Evolutionary conservation across 768 basidiomycete genomes (phyloP).

Genomic region (Paxillus ammoniavirescens): DNA sequence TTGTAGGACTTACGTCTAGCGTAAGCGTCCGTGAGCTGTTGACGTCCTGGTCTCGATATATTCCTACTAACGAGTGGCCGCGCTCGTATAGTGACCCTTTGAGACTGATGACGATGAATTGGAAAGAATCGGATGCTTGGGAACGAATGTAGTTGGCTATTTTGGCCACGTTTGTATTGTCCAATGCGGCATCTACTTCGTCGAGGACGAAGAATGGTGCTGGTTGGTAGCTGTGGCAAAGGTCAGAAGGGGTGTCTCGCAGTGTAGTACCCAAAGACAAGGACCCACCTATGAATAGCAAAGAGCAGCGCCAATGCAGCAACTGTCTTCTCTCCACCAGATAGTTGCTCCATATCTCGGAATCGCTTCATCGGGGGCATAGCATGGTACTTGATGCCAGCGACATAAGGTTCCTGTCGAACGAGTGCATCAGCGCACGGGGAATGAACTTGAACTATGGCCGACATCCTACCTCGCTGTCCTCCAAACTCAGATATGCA

Average conservation of each 20-base stretch:
- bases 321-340: slow-evolving; percentile 98
- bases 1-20: slow-evolving; percentile 63
- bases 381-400: slow-evolving; percentile 96
- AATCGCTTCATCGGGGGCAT: slow-evolving; percentile 99
- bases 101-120: slow-evolving; percentile 96
- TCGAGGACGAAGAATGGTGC: slow-evolving; percentile 99
- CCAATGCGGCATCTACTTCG: slow-evolving; percentile 95
- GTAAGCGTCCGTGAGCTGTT: slow-evolving; percentile 92
- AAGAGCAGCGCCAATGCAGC: slow-evolving; percentile 96
- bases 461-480: slow-evolving; percentile 75
- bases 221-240: slow-evolving; percentile 74
- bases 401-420: slow-evolving; percentile 73
- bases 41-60: slow-evolving; percentile 91
- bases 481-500: slow-evolving; percentile 94
- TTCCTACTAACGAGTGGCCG: slow-evolving; percentile 87
- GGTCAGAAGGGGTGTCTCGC: background rate
- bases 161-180: slow-evolving; percentile 98
- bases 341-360: slow-evolving; percentile 98
- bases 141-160: slow-evolving; percentile 89
- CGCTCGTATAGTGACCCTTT: slow-evolving; percentile 92
- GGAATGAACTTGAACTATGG: slow-evolving; percentile 23
- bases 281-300: slow-evolving; percentile 86
- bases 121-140: slow-evolving; percentile 83
- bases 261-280: background rate
- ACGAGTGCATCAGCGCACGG: slow-evolving; percentile 1